Evolutionary conservation across 108 stramenopile species (phyloP).

Genomic region (Mediolabrus comicus): DNA sequence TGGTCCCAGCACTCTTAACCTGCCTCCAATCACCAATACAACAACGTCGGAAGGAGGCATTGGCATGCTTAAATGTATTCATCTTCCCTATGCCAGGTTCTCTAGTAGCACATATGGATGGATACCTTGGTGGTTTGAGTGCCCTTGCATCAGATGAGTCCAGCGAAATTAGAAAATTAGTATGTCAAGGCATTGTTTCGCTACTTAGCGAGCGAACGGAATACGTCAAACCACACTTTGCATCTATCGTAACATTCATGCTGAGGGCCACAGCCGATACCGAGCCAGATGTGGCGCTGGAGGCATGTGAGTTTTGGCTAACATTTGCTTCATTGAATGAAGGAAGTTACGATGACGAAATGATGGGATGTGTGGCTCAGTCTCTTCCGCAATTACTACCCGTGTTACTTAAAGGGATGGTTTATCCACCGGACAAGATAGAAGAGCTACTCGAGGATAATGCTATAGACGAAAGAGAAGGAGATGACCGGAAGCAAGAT

Average conservation of each 20-base stretch:
- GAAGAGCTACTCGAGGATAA: constrained; percentile 74
- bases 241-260: constrained; percentile 81
- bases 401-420: constrained; percentile 76
- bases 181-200: constrained; percentile 86
- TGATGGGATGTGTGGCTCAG: constrained; percentile 51
- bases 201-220: constrained; percentile 63
- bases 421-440: constrained; percentile 76
- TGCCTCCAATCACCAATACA: constrained; percentile 38
- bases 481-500: constrained; percentile 46
- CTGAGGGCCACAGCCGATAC: constrained; percentile 57
- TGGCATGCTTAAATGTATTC: constrained; percentile 62
- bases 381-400: constrained; percentile 75
- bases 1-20: constrained; percentile 61
- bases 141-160: constrained; percentile 65
- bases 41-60: constrained; percentile 40
- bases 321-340: constrained; percentile 78
- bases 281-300: constrained; percentile 61
- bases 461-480: constrained; percentile 60
- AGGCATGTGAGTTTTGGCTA: constrained; percentile 93
- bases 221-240: constrained; percentile 72
- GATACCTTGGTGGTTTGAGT: constrained; percentile 69
- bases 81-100: constrained; percentile 63
- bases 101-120: constrained; percentile 76
- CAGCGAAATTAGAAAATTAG: constrained; percentile 67
- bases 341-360: constrained; percentile 53